Evolutionary conservation across 129 eudicot genomes (phyloP).

Genomic region (Escallonia rubra): DNA sequence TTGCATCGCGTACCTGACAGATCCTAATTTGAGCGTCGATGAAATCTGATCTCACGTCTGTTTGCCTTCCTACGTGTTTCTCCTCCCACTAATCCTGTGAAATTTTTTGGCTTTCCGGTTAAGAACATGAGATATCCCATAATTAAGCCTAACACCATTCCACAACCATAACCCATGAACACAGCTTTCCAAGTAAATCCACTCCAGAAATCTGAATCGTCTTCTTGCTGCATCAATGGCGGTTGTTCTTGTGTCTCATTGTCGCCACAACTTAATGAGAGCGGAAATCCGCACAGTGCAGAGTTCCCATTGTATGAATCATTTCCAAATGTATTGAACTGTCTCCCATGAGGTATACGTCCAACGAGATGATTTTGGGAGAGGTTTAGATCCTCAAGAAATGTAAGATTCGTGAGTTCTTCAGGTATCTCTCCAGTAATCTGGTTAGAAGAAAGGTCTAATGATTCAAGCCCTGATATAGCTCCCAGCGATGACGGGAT

Average conservation of each 20-base stretch:
- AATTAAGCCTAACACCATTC: conserved; percentile 3
- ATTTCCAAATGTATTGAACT: conserved; percentile 6
- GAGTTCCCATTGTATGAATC: conserved; percentile 5
- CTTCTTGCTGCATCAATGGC: background rate
- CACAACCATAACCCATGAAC: conserved; percentile 7
- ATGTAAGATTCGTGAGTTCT: background rate
- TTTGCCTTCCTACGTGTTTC: too few species aligned
- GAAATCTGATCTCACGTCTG: too few species aligned
- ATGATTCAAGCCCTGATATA: conserved; percentile 1
- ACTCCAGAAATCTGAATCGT: conserved; percentile 2
- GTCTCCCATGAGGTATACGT: conserved; percentile 4
- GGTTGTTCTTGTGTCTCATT: background rate
- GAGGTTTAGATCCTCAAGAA: conserved; percentile 2
- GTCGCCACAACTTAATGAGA: background rate
- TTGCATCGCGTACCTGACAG: too few species aligned
- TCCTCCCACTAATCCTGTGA: too few species aligned
- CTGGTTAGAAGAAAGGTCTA: conserved; percentile 7
- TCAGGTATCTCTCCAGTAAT: conserved; percentile 5
- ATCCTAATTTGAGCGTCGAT: too few species aligned
- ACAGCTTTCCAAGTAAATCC: conserved; percentile 18
- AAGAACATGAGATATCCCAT: conserved; percentile 9
- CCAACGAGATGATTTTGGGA: conserved; percentile 3
- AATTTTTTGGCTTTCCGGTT: too few species aligned
- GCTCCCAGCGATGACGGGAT: background rate
- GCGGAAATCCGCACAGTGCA: conserved; percentile 1